A percentile compares a stretch with the other conserved stretches of the same genome.
These are phyloP conservation scores for Pleurozium schreberi DNA, from an alignment of 225 moss, liverwort and hornwort genomes.

Conservation along the genomic window DNA sequence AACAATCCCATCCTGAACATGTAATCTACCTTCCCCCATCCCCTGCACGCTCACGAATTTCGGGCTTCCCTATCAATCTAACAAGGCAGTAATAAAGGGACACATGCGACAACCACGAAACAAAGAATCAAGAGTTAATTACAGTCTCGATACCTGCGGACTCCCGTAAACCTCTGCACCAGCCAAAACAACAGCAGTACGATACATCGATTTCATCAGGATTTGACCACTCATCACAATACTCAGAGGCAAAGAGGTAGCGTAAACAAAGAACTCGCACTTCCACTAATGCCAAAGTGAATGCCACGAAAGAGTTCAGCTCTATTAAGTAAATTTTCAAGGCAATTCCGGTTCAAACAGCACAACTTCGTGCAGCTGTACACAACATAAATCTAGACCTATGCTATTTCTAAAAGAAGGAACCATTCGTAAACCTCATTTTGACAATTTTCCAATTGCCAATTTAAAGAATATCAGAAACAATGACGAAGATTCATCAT, in stretches of 20 bases:
- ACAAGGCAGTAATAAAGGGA: not conserved
- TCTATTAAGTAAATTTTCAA: not conserved
- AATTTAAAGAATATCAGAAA: not conserved
- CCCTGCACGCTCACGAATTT: not conserved
- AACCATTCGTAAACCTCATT: not conserved
- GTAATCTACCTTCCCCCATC: not conserved
- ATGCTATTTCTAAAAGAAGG: not conserved
- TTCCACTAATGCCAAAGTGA: not conserved
- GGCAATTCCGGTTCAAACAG: not conserved
- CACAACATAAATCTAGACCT: not conserved
- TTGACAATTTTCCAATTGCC: not conserved
- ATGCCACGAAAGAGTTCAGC: not conserved
- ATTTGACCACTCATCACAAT: not conserved
- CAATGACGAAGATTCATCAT: not conserved
- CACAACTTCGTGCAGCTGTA: not conserved
- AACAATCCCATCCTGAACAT: not conserved
- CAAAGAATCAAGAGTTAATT: not conserved
- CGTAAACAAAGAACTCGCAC: not conserved
- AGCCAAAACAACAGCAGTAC: not conserved
- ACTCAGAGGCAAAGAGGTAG: not conserved
- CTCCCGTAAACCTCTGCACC: conserved; percentile 34
- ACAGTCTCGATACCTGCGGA: conserved; percentile 7
- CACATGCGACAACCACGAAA: not conserved
- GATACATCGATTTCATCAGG: not conserved
- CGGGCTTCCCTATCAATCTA: not conserved